A percentile compares a stretch with the other conserved stretches of the same genome.
Evolutionary conservation across 1,139 yeast species (phyloP).

Genomic region (Sugiyamaella grinbergsii): DNA sequence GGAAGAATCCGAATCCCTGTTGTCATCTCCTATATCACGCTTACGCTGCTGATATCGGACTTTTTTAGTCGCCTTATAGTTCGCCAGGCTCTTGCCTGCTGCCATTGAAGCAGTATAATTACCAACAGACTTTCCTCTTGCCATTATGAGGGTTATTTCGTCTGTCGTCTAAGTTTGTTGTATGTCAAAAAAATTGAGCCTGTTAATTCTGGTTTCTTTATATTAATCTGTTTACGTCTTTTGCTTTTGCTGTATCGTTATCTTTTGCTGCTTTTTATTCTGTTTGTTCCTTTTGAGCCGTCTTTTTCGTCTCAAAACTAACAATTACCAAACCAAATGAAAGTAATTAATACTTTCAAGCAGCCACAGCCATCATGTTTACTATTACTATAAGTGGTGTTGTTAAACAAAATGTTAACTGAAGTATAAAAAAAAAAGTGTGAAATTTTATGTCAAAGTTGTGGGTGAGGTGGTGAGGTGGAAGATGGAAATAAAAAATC

Average conservation of each 20-base stretch:
- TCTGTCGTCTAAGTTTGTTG: neutral
- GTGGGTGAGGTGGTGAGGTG: neutral
- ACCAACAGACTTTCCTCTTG: constrained; percentile 22
- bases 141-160: constrained; percentile 14
- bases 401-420: neutral
- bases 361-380: constrained; percentile 18
- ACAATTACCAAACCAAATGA: constrained; percentile 16
- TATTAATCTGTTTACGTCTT: neutral
- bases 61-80: constrained; percentile 19
- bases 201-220: neutral
- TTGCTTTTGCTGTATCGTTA: constrained; percentile 1
- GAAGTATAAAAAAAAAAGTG: neutral
- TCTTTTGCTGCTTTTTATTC: neutral
- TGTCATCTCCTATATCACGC: neutral
- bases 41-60: constrained; percentile 8
- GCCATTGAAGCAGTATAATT: constrained; percentile 21
- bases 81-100: constrained; percentile 28
- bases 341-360: constrained; percentile 19
- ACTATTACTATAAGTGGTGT: neutral
- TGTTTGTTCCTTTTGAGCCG: neutral
- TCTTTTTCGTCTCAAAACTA: constrained; percentile 9
- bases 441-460: neutral
- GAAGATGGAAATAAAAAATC: neutral
- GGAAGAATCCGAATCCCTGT: constrained; percentile 19
- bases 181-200: too few relatives aligned